phyloP scores from a whole-genome alignment of 805 yeast species.

The Ogataea siamensis region DNA sequence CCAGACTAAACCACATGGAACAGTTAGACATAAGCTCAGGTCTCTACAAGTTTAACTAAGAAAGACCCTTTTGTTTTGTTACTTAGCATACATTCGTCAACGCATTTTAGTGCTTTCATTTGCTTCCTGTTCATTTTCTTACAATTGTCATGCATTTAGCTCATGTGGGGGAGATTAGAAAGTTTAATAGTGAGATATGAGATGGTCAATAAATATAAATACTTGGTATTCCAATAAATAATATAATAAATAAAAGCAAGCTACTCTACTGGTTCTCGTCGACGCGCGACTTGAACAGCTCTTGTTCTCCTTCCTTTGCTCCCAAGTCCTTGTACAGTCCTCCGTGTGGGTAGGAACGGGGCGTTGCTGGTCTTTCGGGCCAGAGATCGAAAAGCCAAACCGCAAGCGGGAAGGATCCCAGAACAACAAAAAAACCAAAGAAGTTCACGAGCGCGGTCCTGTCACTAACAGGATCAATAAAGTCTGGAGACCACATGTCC shows the following conservation, averaged over 20 bases:
- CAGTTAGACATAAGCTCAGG: conserved; percentile 46
- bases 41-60: conserved; percentile 39
- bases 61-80: conserved; percentile 5
- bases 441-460: conserved; percentile 59
- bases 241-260: conserved; percentile 10
- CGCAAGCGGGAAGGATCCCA: conserved; percentile 41
- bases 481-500: conserved; percentile 87
- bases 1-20: conserved; percentile 55
- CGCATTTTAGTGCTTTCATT: conserved; percentile 12
- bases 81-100: conserved; percentile 11
- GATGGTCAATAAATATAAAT: conserved; percentile 10
- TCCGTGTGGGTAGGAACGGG: conserved; percentile 69
- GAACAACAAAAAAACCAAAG: conserved; percentile 51
- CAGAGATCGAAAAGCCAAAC: conserved; percentile 51
- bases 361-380: conserved; percentile 72
- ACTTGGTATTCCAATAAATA: conserved; percentile 14
- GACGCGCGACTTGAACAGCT: conserved; percentile 41
- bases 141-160: conserved; percentile 7
- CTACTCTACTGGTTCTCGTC: conserved; percentile 31
- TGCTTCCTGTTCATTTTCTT: conserved; percentile 12
- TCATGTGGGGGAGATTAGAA: conserved; percentile 7
- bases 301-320: conserved; percentile 49
- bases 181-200: conserved; percentile 7
- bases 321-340: conserved; percentile 79
- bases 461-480: conserved; percentile 58